phyloP scores from a whole-genome alignment of 2,329 filamentous ascomycete species.

The Talaromyces sp. region DNA sequence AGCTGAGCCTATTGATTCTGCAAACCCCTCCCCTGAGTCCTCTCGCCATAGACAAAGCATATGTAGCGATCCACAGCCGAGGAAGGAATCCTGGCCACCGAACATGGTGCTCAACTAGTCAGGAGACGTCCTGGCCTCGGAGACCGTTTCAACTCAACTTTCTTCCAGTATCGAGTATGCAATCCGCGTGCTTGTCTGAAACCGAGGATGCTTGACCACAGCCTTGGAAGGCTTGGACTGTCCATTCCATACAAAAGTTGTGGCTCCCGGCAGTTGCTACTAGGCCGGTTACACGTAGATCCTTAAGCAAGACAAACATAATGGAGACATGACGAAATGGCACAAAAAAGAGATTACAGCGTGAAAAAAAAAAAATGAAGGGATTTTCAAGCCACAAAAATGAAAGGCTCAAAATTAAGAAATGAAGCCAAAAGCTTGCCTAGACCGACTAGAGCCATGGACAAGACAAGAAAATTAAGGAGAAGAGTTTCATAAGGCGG shows the following conservation, averaged over 20 bases:
- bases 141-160: neutral
- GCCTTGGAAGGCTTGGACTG: neutral
- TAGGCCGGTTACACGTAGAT: neutral
- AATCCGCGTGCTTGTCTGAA: neutral
- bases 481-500: neutral
- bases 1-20: neutral
- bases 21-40: neutral
- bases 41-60: neutral
- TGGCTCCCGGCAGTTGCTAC: neutral
- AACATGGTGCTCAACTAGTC: neutral
- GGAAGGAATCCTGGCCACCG: neutral
- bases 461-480: neutral
- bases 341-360: neutral
- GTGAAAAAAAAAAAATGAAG: neutral
- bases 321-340: neutral
- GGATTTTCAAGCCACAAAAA: neutral
- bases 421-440: neutral
- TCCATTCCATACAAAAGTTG: neutral
- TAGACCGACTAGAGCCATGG: neutral
- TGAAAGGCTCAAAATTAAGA: neutral
- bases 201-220: neutral
- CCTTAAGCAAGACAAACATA: neutral
- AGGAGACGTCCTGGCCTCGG: neutral
- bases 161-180: neutral
- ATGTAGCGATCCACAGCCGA: neutral